Percentiles rank a stretch among this genome's conserved stretches.
Evolutionary conservation across 345 rosid genomes (phyloP).

Genomic region (Angophora floribunda): DNA sequence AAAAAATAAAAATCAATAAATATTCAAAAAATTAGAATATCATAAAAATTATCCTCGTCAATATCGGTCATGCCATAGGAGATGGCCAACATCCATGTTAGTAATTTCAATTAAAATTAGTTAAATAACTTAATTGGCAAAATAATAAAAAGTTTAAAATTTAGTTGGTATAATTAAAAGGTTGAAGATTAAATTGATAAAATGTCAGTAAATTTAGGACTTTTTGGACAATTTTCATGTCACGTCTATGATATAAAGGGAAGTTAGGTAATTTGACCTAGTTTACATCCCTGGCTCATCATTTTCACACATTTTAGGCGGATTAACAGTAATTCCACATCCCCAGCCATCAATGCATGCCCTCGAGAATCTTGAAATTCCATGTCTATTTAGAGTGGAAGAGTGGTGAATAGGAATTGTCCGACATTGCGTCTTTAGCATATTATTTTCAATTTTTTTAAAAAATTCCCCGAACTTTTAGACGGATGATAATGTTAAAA

Average conservation of each 20-base stretch:
- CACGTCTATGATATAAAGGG: not conserved
- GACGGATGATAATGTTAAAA: not conserved
- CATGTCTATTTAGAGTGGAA: not conserved
- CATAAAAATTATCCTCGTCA: too few relatives aligned
- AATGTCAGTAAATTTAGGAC: too few relatives aligned
- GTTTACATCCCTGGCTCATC: not conserved
- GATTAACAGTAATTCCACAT: not conserved
- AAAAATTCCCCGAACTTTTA: not conserved
- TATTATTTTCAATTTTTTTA: not conserved
- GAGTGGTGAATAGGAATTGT: not conserved
- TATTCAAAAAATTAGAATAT: too few relatives aligned
- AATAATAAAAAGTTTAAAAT: too few relatives aligned
- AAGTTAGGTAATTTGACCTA: not conserved
- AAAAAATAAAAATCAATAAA: too few relatives aligned
- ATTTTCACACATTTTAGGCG: not conserved
- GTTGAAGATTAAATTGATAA: accelerated
- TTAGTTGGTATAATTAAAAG: too few relatives aligned
- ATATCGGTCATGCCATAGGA: too few relatives aligned
- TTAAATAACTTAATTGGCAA: accelerated
- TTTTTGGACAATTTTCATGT: too few relatives aligned
- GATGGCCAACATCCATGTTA: accelerated
- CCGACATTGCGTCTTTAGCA: not conserved
- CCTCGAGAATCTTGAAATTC: not conserved
- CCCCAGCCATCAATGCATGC: not conserved
- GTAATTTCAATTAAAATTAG: accelerated